phyloP scores from a whole-genome alignment of 1,284 basidiomycete genomes.

The Mycena sp. region DNA sequence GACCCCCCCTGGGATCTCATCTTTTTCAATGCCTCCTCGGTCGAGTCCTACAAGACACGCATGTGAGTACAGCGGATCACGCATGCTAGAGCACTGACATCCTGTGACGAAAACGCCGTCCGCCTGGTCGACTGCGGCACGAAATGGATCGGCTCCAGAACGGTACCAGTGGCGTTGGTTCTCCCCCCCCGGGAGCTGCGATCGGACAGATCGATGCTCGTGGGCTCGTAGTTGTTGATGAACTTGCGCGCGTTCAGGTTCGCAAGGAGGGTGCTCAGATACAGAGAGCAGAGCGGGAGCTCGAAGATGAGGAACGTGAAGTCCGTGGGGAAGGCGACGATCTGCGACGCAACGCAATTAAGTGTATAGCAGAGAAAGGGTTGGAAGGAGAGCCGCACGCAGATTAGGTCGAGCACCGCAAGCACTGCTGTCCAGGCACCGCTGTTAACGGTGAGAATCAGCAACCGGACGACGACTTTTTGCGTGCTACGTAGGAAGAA shows the following conservation, averaged over 20 bases:
- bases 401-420: conserved; percentile 28
- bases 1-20: no score
- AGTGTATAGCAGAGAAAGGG: neutral
- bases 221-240: neutral
- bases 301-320: conserved; percentile 38
- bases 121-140: neutral
- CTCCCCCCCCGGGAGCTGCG: neutral
- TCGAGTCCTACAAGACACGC: no score
- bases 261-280: conserved; percentile 44
- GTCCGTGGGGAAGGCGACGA: conserved; percentile 33
- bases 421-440: conserved; percentile 35
- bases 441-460: conserved; percentile 32
- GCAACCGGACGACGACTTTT: conserved; percentile 26
- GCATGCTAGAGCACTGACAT: neutral
- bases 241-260: conserved; percentile 38
- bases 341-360: conserved; percentile 9
- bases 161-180: neutral
- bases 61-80: no score
- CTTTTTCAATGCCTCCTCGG: no score
- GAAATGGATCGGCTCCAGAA: conserved; percentile 8
- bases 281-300: conserved; percentile 43
- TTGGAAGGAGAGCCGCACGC: conserved; percentile 8
- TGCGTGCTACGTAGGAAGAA: conserved; percentile 20
- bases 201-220: conserved; percentile 5
- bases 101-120: neutral